Base-by-base conservation (phyloP, 192 early-diverging fungal genomes). In the Gigaspora rosea region DNA sequence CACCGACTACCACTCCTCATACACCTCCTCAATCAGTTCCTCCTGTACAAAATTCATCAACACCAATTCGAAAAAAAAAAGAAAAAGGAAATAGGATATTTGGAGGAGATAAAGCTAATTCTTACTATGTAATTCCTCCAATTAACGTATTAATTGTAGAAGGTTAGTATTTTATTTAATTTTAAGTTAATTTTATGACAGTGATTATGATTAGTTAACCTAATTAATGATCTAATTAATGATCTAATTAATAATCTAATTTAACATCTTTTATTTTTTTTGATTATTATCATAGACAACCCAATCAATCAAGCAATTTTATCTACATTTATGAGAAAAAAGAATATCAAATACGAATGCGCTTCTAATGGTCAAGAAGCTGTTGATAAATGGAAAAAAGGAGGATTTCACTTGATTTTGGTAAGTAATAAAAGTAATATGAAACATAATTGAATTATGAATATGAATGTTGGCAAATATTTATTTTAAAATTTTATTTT, bases 301-400 rank as follows among this genome's bases (percentile, higher is more conserved):
- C 68, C 85, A 61, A 88, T 95, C 76, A 94, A 94, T 79, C 90
- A 91, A 59, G 85, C 81, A 12, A 90, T 95, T 78, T 80, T 95
- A 77, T 85, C 85, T 71, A 87, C 86, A 72, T 95, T 91, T 78
- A 85, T 95, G 86, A 85, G 83, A 50, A 90, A 90, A 66, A 88
- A 89, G 63, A 86, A 90, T 46, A 91, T 95, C 47, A 87, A 85
- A 47, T 93, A 87, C 73, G 90, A 90, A n/a, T 86, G 92, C 8
- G 95, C 94, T 8, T 86, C 85, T 12, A 92, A 95, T 77, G 95
- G 95, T 41, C 84, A 87, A 76, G 92, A 95, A 73, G 95, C 95
- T 0, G 89, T 96, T 35, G 80, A 87, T 9, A 95, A 92, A 81
- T 96, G 93, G 93, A 82, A 87, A 71, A 54, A 79, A 20, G 84